Conservation (phyloP, 768 basidiomycete genomes). For the Lactifluus volemus region DNA sequence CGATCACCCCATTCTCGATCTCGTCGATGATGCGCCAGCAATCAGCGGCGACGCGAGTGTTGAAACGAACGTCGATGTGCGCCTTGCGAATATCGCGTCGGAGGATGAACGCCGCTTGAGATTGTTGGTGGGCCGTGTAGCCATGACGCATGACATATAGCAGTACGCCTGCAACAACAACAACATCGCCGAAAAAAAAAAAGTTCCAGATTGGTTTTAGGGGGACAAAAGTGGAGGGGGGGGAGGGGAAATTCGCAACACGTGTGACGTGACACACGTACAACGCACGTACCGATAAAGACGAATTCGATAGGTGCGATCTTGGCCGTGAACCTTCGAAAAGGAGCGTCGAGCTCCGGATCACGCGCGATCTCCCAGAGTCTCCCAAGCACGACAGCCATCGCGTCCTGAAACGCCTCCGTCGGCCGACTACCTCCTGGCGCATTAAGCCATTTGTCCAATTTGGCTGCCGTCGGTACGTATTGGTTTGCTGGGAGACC, state of each 20-base stretch:
- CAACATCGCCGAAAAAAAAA: not conserved
- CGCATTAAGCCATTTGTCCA: conserved; percentile 39
- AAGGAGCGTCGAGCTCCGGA: conserved; percentile 26
- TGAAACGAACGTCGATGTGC: conserved; percentile 58
- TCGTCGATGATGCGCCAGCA: conserved; percentile 50
- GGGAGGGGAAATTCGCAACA: too few species aligned
- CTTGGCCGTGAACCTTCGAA: conserved; percentile 36
- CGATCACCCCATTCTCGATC: conserved; percentile 23
- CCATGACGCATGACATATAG: conserved; percentile 43
- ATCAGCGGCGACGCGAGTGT: conserved; percentile 42
- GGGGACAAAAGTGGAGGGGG: too few species aligned
- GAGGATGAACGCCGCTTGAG: conserved; percentile 47
- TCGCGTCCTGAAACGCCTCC: conserved; percentile 41
- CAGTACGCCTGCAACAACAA: conserved; percentile 45
- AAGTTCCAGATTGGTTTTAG: too few species aligned
- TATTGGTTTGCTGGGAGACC: conserved; percentile 33
- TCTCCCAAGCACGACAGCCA: conserved; percentile 43
- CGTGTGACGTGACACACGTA: too few species aligned
- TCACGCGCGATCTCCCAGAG: conserved; percentile 46
- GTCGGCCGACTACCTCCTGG: conserved; percentile 28
- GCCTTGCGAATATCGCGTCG: conserved; percentile 45
- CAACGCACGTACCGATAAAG: conserved; percentile 54
- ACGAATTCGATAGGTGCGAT: conserved; percentile 72
- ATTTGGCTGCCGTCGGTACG: conserved; percentile 39
- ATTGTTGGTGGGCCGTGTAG: conserved; percentile 37